These are phyloP conservation scores for Ceriops zippeliana DNA, from an alignment of 345 rosid genomes.

Conservation along the genomic window DNA sequence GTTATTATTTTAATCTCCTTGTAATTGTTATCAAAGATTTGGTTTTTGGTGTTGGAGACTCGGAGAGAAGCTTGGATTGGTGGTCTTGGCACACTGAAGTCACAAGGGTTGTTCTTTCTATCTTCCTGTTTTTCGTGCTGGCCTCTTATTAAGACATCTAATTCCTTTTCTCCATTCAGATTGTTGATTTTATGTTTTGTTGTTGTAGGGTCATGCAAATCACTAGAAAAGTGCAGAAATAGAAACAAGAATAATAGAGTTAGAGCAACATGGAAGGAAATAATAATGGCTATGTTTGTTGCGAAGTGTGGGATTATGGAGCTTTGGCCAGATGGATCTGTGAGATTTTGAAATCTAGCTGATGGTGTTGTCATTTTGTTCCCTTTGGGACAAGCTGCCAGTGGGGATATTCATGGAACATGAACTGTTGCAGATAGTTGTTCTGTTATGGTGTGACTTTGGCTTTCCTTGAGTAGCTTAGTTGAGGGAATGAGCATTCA, in stretches of 20 bases:
- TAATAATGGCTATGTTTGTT: background rate
- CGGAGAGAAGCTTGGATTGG: conserved; percentile 5
- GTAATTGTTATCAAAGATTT: background rate
- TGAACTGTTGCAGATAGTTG: conserved; percentile 3
- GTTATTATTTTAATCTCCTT: background rate
- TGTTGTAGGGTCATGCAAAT: background rate
- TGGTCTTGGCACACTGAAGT: conserved; percentile 12
- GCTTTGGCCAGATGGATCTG: conserved; percentile 8
- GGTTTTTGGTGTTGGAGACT: background rate
- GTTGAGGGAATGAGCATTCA: background rate
- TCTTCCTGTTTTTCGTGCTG: background rate
- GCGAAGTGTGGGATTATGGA: conserved; percentile 7
- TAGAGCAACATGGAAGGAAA: background rate
- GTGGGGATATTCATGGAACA: conserved; percentile 23
- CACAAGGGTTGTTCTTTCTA: conserved; percentile 17
- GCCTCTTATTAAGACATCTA: background rate
- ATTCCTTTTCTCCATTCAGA: background rate
- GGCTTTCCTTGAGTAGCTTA: background rate
- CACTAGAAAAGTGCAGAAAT: background rate
- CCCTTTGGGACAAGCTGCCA: background rate
- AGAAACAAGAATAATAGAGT: background rate
- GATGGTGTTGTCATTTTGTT: background rate
- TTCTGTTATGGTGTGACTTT: background rate
- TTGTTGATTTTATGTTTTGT: conserved; percentile 1
- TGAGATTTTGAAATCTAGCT: conserved; percentile 30